phyloP scores from a whole-genome alignment of 345 rosid genomes.

The Dipteronia dyeriana region DNA sequence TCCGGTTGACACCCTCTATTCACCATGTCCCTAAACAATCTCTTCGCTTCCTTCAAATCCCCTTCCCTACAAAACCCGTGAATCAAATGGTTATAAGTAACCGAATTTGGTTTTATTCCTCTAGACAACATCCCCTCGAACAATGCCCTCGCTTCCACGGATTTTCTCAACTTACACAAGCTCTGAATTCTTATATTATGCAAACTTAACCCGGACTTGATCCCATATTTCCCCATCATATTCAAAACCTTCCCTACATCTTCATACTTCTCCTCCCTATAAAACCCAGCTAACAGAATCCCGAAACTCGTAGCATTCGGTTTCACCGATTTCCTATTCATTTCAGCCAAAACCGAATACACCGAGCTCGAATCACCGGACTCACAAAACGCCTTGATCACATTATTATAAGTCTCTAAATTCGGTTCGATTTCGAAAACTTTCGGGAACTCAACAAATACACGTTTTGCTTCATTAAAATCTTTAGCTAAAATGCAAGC shows the following conservation, averaged over 20 bases:
- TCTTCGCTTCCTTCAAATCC: constrained; percentile 63
- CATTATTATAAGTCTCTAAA: constrained; percentile 60
- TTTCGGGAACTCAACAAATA: constrained; percentile 62
- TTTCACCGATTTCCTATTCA: constrained; percentile 60
- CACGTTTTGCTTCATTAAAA: constrained; percentile 53
- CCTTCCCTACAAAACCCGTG: constrained; percentile 73
- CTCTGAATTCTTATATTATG: constrained; percentile 67
- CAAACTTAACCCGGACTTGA: constrained; percentile 38
- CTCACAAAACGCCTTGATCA: constrained; percentile 68
- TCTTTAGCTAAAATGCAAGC: constrained; percentile 68
- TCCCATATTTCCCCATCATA: constrained; percentile 56
- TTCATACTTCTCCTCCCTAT: constrained; percentile 65
- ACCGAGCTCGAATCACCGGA: constrained; percentile 61
- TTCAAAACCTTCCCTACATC: constrained; percentile 69
- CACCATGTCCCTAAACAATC: constrained; percentile 60
- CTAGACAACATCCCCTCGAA: constrained; percentile 52
- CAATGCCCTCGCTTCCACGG: constrained; percentile 62
- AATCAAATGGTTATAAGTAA: constrained; percentile 56
- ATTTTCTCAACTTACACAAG: constrained; percentile 59
- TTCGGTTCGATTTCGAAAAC: constrained; percentile 56
- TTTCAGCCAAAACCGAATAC: constrained; percentile 69
- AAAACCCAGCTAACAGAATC: constrained; percentile 61
- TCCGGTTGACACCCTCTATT: constrained; percentile 50
- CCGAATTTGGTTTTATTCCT: constrained; percentile 52
- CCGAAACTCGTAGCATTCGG: constrained; percentile 59